Conservation (phyloP, 2,329 filamentous ascomycete genomes). For the Calcarisporium arbuscula region DNA sequence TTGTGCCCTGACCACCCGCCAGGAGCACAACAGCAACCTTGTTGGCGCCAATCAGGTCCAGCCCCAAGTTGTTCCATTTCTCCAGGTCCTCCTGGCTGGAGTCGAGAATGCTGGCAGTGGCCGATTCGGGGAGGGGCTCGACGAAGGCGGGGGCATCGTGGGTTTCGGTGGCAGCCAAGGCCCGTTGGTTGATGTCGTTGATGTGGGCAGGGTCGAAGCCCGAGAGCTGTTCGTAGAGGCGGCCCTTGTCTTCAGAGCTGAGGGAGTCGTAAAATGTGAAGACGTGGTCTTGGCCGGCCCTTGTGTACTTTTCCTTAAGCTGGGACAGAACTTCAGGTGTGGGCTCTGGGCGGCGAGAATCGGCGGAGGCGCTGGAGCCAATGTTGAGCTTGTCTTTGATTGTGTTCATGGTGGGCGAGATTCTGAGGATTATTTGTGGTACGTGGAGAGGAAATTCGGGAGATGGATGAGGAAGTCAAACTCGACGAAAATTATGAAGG, state of each 20-base stretch:
- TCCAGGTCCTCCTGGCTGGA: constrained; percentile 71
- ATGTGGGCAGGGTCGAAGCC: constrained; percentile 79
- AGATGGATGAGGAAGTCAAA: constrained; percentile 3
- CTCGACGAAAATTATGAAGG: no score
- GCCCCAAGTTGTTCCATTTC: constrained; percentile 75
- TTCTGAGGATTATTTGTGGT: constrained; percentile 13
- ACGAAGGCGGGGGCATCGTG: constrained; percentile 52
- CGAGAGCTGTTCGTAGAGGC: constrained; percentile 74
- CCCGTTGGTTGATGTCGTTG: constrained; percentile 77
- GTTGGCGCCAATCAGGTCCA: constrained; percentile 73
- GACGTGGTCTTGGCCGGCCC: constrained; percentile 73
- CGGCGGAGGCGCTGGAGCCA: constrained; percentile 21
- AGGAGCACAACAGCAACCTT: constrained; percentile 85
- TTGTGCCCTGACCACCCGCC: constrained; percentile 94
- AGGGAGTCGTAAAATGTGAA: constrained; percentile 81
- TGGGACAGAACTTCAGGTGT: constrained; percentile 59
- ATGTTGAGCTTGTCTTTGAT: constrained; percentile 37
- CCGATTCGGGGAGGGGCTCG: constrained; percentile 81
- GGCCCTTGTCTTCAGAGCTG: constrained; percentile 62
- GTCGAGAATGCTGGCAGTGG: constrained; percentile 86
- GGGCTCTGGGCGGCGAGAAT: constrained; percentile 39
- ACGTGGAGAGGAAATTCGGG: constrained; percentile 5
- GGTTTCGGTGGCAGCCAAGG: constrained; percentile 69
- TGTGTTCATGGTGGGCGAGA: constrained; percentile 32
- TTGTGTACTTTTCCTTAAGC: constrained; percentile 66